phyloP scores from a whole-genome alignment of 2,329 filamentous ascomycete genomes.

The Cladosporium sp. region DNA sequence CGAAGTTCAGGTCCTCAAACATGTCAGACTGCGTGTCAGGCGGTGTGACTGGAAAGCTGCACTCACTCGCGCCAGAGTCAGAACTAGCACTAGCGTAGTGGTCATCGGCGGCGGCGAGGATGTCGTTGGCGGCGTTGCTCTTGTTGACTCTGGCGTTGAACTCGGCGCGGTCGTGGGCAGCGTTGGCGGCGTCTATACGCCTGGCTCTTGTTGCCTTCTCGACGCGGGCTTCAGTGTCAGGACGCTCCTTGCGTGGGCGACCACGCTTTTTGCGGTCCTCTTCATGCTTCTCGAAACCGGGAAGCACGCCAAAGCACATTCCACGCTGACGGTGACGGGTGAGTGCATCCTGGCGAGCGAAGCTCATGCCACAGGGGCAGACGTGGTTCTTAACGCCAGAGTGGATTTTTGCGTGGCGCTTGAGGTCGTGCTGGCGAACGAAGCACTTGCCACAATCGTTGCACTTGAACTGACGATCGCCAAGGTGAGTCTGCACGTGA shows the following conservation, averaged over 20 bases:
- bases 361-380: conserved; percentile 91
- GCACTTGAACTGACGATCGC: conserved; percentile 92
- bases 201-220: conserved; percentile 59
- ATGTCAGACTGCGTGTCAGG: conserved; percentile 31
- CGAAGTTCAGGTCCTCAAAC: conserved; percentile 26
- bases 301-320: conserved; percentile 94
- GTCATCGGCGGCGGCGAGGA: conserved; percentile 19
- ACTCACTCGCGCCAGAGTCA: conserved; percentile 33
- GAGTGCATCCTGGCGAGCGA: conserved; percentile 91
- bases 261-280: conserved; percentile 69
- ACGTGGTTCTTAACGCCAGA: conserved; percentile 93
- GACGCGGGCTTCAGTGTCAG: conserved; percentile 58
- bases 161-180: not conserved
- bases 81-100: conserved; percentile 25
- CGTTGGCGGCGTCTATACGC: conserved; percentile 36
- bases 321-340: conserved; percentile 92
- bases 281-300: conserved; percentile 58
- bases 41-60: conserved; percentile 36
- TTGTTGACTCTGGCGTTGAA: conserved; percentile 16
- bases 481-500: conserved; percentile 95
- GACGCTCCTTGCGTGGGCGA: conserved; percentile 62
- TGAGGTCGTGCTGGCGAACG: conserved; percentile 93
- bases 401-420: conserved; percentile 96
- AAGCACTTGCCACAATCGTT: conserved; percentile 94
- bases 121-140: conserved; percentile 9